A percentile compares a stretch with the other conserved stretches of the same genome.
These are phyloP conservation scores for Pseudocercospora macadamiae DNA, from an alignment of 2,329 filamentous ascomycete species.

Conservation along the genomic window DNA sequence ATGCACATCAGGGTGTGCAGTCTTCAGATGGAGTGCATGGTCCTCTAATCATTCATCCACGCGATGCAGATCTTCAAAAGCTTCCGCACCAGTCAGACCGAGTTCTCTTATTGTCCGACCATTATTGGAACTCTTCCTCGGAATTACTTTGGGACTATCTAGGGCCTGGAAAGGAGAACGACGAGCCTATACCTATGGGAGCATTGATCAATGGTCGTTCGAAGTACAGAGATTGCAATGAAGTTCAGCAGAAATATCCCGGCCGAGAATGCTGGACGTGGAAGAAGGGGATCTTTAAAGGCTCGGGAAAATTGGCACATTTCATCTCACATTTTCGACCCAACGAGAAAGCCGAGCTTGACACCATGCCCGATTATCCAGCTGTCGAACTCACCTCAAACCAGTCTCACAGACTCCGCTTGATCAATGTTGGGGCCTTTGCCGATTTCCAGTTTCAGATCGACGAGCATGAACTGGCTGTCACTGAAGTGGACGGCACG, in stretches of 20 bases:
- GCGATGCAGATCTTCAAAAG: slow-evolving; percentile 48
- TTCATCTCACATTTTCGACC: no score
- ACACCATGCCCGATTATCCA: slow-evolving; percentile 25
- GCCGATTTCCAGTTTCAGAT: slow-evolving; percentile 68
- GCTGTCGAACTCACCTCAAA: slow-evolving; percentile 44
- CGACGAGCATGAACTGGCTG: slow-evolving; percentile 64
- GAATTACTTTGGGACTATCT: slow-evolving; percentile 59
- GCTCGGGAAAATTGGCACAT: no score
- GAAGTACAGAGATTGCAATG: slow-evolving; percentile 40
- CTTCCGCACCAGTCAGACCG: slow-evolving; percentile 56
- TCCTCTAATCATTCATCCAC: slow-evolving; percentile 61
- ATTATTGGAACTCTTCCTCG: slow-evolving; percentile 63
- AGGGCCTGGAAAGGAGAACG: slow-evolving; percentile 50
- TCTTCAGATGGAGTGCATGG: slow-evolving; percentile 65
- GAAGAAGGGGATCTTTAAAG: slow-evolving; percentile 17
- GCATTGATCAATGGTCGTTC: slow-evolving; percentile 48
- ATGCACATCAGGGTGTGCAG: slow-evolving; percentile 63
- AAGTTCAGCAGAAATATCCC: slow-evolving; percentile 30
- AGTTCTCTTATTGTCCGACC: slow-evolving; percentile 67
- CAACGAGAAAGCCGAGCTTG: no score
- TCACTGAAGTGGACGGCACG: slow-evolving; percentile 70
- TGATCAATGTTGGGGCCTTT: slow-evolving; percentile 67
- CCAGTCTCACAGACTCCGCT: slow-evolving; percentile 60
- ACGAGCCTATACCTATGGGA: slow-evolving; percentile 59
- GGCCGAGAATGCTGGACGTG: slow-evolving; percentile 41